Base-by-base conservation (phyloP, 345 rosid species). In the Jatropha curcas region DNA sequence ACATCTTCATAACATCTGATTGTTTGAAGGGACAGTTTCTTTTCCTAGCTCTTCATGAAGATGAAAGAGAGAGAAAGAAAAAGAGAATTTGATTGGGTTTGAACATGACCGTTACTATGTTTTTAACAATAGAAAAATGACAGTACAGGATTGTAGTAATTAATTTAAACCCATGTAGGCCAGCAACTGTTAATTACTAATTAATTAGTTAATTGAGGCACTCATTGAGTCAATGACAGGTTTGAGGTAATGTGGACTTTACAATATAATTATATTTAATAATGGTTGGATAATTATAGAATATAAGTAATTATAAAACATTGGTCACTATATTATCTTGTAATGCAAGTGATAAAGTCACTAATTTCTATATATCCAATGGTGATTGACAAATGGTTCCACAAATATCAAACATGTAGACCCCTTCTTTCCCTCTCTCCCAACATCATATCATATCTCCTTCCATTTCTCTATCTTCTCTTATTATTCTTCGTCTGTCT, bases 341-440 rank as follows among this genome's bases (percentile, higher is more conserved):
- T 63, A 67, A 37, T 31, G 46, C 70, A 84, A 81, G 81, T 63
- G 76, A 76, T 63, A 80, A 78, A 46, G 64, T 67, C 30, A 65
- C 60, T 56, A 28, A 76, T 70, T 31, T 71, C 43, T 41, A 58
- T 14, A 31, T 13, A 19, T 24, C 34, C 66, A 74, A 73, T 69
- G 20, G 35, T 50, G 74, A 82, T 82, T 76, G 86, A 80, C 59
- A 55, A 76, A 78, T 69, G 74, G 75, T 72, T 80, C 66, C 80
- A 50, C 41, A 60, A 60, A 64, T 51, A 43, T 43, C 51, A 73
- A 60, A 81, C 89, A 86, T 77, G 79, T 71, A 60, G 82, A 67
- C 88, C 88, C 84, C 68, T 27, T 70, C 22, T 31, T 14, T n/a
- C 16, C 43, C 58, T 55, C 5, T 61, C 20, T 7, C 41, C 63